These are phyloP conservation scores for Arabidopsis arenosa DNA, from an alignment of 345 rosid species.

Conservation along the genomic window DNA sequence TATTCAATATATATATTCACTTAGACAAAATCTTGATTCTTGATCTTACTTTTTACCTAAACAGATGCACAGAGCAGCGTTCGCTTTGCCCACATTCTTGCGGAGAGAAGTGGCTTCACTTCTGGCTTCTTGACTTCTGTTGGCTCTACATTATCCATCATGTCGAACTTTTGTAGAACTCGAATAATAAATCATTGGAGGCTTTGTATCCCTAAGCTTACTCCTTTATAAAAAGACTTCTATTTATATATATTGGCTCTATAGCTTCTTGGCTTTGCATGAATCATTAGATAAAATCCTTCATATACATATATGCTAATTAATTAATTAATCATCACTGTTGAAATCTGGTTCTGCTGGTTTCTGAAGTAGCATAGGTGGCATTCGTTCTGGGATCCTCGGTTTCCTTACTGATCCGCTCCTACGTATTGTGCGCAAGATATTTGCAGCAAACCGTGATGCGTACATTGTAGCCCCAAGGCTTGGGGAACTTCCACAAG, in stretches of 20 bases:
- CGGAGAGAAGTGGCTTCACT: slow-evolving; percentile 75
- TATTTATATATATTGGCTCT: slow-evolving; percentile 25
- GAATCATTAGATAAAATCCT: slow-evolving; percentile 19
- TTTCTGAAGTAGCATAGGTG: slow-evolving; percentile 78
- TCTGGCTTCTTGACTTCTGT: slow-evolving; percentile 32
- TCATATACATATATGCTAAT: slow-evolving; percentile 25
- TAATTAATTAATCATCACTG: slow-evolving; percentile 55
- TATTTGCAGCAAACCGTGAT: slow-evolving; percentile 84
- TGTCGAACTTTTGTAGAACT: slow-evolving; percentile 27
- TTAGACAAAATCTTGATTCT: slow-evolving; percentile 8
- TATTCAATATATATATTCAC: not conserved
- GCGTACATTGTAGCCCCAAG: slow-evolving; percentile 93
- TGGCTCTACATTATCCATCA: not conserved
- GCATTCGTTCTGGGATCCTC: slow-evolving; percentile 65
- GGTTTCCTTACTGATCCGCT: slow-evolving; percentile 57
- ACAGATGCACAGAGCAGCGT: slow-evolving; percentile 91
- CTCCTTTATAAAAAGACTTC: slow-evolving; percentile 27
- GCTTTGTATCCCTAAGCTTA: slow-evolving; percentile 32
- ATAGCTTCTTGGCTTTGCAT: slow-evolving; percentile 10
- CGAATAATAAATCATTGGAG: slow-evolving; percentile 35
- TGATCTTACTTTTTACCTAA: slow-evolving; percentile 17
- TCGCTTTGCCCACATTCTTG: slow-evolving; percentile 83
- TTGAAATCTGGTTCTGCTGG: slow-evolving; percentile 94
- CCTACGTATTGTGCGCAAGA: slow-evolving; percentile 60
- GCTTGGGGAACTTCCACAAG: slow-evolving; percentile 71